These are phyloP conservation scores for Cordyceps farinosa DNA, from an alignment of 2,329 filamentous ascomycete genomes.

Conservation along the genomic window DNA sequence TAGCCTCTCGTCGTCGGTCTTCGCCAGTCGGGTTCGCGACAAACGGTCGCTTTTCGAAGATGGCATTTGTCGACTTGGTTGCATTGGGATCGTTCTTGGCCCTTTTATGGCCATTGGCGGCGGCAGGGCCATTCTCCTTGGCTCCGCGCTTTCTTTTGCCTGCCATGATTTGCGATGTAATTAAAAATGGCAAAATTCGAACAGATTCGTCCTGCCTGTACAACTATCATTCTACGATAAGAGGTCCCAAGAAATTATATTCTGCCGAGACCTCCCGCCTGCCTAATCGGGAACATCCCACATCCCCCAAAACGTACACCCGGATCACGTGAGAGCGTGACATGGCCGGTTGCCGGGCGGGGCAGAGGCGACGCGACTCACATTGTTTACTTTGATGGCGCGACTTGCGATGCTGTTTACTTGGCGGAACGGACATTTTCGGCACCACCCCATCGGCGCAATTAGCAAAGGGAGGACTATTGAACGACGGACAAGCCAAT, in stretches of 20 bases:
- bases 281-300: conserved; percentile 3
- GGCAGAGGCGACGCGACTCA: conserved; percentile 9
- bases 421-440: neutral
- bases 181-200: conserved; percentile 19
- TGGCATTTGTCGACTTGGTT: conserved; percentile 20
- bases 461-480: conserved; percentile 4
- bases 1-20: conserved; percentile 55
- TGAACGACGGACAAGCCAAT: neutral
- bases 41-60: conserved; percentile 42
- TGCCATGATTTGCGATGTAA: conserved; percentile 25
- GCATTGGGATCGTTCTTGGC: conserved; percentile 29
- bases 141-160: conserved; percentile 35
- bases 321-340: conserved; percentile 13
- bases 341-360: conserved; percentile 4
- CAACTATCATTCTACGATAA: conserved; percentile 10
- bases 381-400: conserved; percentile 17
- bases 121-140: conserved; percentile 24
- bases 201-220: conserved; percentile 17
- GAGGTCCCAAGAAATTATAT: conserved; percentile 16
- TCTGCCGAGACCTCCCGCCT: neutral
- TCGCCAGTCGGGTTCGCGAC: conserved; percentile 48
- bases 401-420: conserved; percentile 15
- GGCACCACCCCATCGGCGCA: neutral
- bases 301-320: neutral
- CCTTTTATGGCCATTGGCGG: conserved; percentile 29